Evolutionary conservation across 345 rosid species (phyloP).

Genomic region (Citrus maxima): DNA sequence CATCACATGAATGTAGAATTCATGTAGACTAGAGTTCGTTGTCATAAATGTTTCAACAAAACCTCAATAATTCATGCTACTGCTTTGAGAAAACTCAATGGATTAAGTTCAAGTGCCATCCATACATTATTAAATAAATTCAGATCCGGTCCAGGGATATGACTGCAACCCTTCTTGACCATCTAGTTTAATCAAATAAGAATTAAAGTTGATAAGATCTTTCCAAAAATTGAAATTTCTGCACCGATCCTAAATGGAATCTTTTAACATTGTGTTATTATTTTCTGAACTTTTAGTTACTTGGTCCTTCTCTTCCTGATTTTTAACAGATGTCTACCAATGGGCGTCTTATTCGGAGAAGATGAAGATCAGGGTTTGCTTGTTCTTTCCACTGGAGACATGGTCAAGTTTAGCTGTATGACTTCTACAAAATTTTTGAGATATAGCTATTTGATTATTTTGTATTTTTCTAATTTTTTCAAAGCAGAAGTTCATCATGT

Average conservation of each 20-base stretch:
- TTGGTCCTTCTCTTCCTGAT: conserved; percentile 16
- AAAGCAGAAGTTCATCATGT: background rate
- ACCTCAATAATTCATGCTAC: background rate
- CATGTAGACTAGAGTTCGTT: background rate
- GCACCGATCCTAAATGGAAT: background rate
- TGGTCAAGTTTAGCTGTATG: conserved; percentile 69
- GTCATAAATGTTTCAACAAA: background rate
- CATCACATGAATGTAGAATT: background rate
- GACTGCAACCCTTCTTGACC: background rate
- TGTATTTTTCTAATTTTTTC: background rate
- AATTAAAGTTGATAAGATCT: background rate
- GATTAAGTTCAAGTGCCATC: background rate
- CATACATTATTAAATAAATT: background rate
- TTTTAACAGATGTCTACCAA: conserved; percentile 64
- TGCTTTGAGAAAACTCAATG: background rate
- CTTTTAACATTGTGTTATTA: conserved; percentile 7
- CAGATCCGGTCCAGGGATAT: background rate
- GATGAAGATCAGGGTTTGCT: conserved; percentile 81
- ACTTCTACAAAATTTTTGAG: conserved; percentile 14
- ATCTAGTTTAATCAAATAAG: background rate
- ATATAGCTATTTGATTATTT: background rate
- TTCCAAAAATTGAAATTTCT: background rate
- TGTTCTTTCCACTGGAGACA: conserved; percentile 81
- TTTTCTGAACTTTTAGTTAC: background rate
- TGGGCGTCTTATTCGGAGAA: conserved; percentile 77